Conservation (phyloP, 106 monocot genomes). For the Xerophyta viscosa region DNA sequence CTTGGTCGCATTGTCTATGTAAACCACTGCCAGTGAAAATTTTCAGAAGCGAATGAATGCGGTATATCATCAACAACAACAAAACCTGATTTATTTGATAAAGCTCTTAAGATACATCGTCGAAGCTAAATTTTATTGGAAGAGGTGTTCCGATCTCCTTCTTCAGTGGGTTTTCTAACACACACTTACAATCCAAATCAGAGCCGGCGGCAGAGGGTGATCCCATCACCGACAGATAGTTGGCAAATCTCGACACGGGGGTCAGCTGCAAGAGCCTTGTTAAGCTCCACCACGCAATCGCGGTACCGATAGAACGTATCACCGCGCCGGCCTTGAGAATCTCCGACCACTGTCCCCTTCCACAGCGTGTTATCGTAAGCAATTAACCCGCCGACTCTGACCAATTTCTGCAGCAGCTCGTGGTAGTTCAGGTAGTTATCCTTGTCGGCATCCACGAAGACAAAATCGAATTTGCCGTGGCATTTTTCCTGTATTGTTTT, state of each 20-base stretch:
- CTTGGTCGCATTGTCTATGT: no score
- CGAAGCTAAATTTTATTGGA: no score
- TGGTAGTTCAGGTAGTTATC: constrained; percentile 86
- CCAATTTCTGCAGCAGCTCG: constrained; percentile 49
- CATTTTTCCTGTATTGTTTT: constrained; percentile 13
- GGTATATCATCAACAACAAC: no score
- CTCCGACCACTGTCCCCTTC: constrained; percentile 60
- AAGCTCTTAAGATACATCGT: no score
- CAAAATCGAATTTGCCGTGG: constrained; percentile 55
- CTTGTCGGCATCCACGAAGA: constrained; percentile 79
- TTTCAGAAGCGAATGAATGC: no score
- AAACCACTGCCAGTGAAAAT: no score
- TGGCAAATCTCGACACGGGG: constrained; percentile 66
- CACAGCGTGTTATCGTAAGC: constrained; percentile 83
- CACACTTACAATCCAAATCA: no score
- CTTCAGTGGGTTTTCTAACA: no score
- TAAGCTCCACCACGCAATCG: constrained; percentile 59
- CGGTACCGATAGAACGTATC: constrained; percentile 66
- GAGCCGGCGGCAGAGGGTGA: constrained; percentile 60
- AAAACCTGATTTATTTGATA: no score
- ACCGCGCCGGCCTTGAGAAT: constrained; percentile 46
- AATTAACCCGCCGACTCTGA: constrained; percentile 55
- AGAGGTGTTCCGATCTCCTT: no score
- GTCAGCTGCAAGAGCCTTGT: constrained; percentile 61
- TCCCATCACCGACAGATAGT: constrained; percentile 65